A percentile compares a stretch with the other conserved stretches of the same genome.
These are phyloP conservation scores for Trichocladium antarcticum DNA, from an alignment of 495 filamentous ascomycete species.

Conservation along the genomic window DNA sequence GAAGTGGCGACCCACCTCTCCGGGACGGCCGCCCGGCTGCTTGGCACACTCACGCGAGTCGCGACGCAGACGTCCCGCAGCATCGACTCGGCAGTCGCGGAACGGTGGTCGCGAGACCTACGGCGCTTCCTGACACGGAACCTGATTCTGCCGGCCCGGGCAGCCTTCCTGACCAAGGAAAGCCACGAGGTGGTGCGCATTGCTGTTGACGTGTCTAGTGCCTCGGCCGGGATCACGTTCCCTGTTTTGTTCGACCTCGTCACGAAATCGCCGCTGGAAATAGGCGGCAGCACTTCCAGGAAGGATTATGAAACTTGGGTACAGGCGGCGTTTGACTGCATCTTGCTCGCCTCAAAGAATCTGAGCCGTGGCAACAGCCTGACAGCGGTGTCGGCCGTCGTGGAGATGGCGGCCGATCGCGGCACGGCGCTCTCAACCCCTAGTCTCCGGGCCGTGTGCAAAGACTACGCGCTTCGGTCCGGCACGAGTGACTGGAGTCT, in stretches of 20 bases:
- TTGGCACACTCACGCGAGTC: constrained; percentile 28
- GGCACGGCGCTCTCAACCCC: constrained; percentile 11
- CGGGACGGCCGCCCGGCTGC: constrained; percentile 20
- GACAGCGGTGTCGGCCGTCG: constrained; percentile 26
- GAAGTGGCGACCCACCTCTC: constrained; percentile 34
- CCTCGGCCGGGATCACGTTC: constrained; percentile 26
- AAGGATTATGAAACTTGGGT: constrained; percentile 52
- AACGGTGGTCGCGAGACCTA: constrained; percentile 34
- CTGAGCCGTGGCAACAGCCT: constrained; percentile 5
- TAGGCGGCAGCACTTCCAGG: constrained; percentile 43
- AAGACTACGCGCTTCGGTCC: constrained; percentile 27
- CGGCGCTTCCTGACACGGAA: constrained; percentile 57
- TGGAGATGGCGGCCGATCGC: constrained; percentile 31
- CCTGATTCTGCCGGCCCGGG: constrained; percentile 56
- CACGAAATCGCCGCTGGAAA: constrained; percentile 42
- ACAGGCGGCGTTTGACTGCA: constrained; percentile 50
- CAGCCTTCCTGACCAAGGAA: constrained; percentile 40
- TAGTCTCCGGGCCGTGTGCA: constrained; percentile 34
- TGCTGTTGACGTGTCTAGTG: constrained; percentile 24
- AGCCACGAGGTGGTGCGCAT: constrained; percentile 27
- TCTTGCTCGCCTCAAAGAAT: constrained; percentile 25
- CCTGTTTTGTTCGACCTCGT: constrained; percentile 49
- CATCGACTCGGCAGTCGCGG: constrained; percentile 12
- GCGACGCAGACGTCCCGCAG: constrained; percentile 2
- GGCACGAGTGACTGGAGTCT: constrained; percentile 48